Conservation (phyloP, 371 early-diverging fungal species). For the Umbelopsis sp. region DNA sequence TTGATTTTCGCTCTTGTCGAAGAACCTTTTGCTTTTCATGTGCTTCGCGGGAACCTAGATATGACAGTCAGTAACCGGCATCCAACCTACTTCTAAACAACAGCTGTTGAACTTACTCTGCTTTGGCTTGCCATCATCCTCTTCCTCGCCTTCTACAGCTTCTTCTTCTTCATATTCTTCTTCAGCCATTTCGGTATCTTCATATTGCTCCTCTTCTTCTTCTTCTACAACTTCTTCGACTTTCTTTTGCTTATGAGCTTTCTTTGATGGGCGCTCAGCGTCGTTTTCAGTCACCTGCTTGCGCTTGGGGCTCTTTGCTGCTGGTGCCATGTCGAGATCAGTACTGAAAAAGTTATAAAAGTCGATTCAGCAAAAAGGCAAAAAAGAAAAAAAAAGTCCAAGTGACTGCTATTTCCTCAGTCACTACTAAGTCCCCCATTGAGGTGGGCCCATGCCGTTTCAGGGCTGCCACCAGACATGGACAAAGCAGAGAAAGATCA, state of each 20-base stretch:
- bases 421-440: neutral
- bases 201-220: slow-evolving; percentile 33
- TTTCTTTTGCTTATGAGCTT: slow-evolving; percentile 22
- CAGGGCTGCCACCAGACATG: neutral
- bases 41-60: slow-evolving; percentile 26
- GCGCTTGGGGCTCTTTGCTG: slow-evolving; percentile 15
- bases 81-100: neutral
- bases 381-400: slow-evolving; percentile 2
- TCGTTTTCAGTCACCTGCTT: slow-evolving; percentile 20
- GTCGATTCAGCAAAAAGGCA: neutral
- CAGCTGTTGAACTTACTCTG: neutral
- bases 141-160: slow-evolving; percentile 21
- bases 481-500: neutral
- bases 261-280: slow-evolving; percentile 27
- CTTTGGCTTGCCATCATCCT: slow-evolving; percentile 21
- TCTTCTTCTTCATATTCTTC: slow-evolving; percentile 19
- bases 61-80: neutral
- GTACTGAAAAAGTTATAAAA: neutral
- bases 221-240: slow-evolving; percentile 27
- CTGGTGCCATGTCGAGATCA: slow-evolving; percentile 17
- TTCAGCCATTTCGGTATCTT: slow-evolving; percentile 23
- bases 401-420: neutral
- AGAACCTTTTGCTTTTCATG: slow-evolving; percentile 55
- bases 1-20: slow-evolving; percentile 69
- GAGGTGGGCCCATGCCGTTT: no score